Evolutionary conservation across 306 rosid species (phyloP), one percentile per base, ranked within the genome.

Genomic region (Acacia melanoxylon): DNA sequence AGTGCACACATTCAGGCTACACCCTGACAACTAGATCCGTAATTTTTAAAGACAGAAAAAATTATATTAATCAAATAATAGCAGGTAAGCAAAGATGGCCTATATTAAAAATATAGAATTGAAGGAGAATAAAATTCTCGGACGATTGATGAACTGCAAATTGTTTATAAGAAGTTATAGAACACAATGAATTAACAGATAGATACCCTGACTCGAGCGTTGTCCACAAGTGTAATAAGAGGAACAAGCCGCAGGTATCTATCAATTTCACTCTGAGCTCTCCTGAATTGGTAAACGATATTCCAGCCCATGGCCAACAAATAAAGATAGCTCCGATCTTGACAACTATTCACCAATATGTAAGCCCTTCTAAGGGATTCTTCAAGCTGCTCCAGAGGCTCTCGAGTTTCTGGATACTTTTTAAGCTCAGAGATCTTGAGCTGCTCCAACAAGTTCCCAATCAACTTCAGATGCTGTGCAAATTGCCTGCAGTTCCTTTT

Each of bases 281-380:
- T 91, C 54, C 99, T 85, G 90, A 96, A 96, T 72, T 96, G 99
- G 70, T 96, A 96, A 44, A 96, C 98, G 52, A 96, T 90, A 89
- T 92, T 96, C 99, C 99, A 96, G 0, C 99, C 99, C 99, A 96
- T 96, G 72, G 99, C 99, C 16, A 96, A 89, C 86, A 96, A 42
- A 82, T 93, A 96, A 68, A 96, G 94, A 79, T 91, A 96, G 86
- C 99, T 93, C 24, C 97, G 89, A 48, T 93, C 98, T 69, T 93
- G 94, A 84, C 99, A 96, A 85, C 97, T 96, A 63, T 92, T 86
- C 74, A 96, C 93, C 90, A 96, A 87, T 77, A 93, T 82, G 74
- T 82, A 93, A n/a, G 98, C 90, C 82, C 97, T 91, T 81, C 97
- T 93, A 20, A 96, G 90, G 40, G 99, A 94, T 4, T 96, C 99